phyloP scores from a whole-genome alignment of 2,329 filamentous ascomycete genomes.

The Botryotinia calthae region DNA sequence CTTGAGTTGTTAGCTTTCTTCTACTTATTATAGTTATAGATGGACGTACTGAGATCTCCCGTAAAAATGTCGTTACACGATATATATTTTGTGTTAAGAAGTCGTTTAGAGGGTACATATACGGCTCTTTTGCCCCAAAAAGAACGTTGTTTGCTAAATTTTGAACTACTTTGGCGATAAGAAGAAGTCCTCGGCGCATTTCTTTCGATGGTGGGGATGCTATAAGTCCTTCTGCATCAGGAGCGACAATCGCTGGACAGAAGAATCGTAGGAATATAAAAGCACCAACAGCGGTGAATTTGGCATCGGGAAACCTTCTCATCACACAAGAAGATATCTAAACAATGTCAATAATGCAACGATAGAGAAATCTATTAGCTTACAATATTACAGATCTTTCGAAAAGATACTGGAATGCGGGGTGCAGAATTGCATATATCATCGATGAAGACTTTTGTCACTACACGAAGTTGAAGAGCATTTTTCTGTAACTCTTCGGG shows the following conservation, averaged over 20 bases:
- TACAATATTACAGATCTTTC: slow-evolving; percentile 66
- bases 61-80: slow-evolving; percentile 62
- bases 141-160: slow-evolving; percentile 70
- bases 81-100: slow-evolving; percentile 69
- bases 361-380: slow-evolving; percentile 36
- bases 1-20: slow-evolving; percentile 34
- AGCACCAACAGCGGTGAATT: slow-evolving; percentile 69
- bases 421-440: slow-evolving; percentile 63
- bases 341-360: background rate
- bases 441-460: slow-evolving; percentile 69
- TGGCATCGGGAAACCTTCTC: slow-evolving; percentile 63
- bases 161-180: slow-evolving; percentile 70
- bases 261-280: slow-evolving; percentile 73
- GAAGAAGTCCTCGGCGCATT: slow-evolving; percentile 64
- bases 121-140: slow-evolving; percentile 69
- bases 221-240: slow-evolving; percentile 66
- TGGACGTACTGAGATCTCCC: slow-evolving; percentile 61
- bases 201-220: slow-evolving; percentile 61
- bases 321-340: slow-evolving; percentile 63
- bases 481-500: slow-evolving; percentile 65
- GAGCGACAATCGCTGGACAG: slow-evolving; percentile 69
- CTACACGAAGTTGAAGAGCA: slow-evolving; percentile 61
- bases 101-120: slow-evolving; percentile 69
- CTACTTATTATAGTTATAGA: background rate
- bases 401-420: slow-evolving; percentile 61